Base-by-base conservation (phyloP, 495 filamentous ascomycete species). In the Aspergillus carlsbadensis region DNA sequence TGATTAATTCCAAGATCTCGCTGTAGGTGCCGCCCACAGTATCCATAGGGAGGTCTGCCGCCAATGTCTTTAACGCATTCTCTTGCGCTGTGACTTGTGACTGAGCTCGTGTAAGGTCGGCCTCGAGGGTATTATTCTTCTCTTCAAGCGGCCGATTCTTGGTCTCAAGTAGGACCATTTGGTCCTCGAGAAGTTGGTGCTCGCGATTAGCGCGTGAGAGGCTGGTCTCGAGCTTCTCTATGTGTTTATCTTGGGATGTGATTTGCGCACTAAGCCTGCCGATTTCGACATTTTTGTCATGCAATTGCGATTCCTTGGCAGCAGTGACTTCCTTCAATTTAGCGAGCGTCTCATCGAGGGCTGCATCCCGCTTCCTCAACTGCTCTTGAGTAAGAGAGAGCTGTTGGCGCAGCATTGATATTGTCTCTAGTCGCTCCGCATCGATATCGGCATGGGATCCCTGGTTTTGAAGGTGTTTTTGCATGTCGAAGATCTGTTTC, bases 41-140 rank as follows among this genome's bases (percentile, higher is more conserved):
- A 42, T 65, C 65, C 6, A 66, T 57, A 10, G 74, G 70, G 1
- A 76, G 58, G 41, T 76, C 76, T 1, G 69, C 73, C n/a, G 73
- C 76, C 24, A 75, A 70, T 7, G 68, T 69, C 24, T 72, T 73
- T 34, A 78, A 65, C 1, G 69, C 70, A 35, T 71, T 75, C 52
- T 73, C 73, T 48, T 78, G 75, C 0, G 75, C 74, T 36, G 68
- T 72, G 15, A 73, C 66, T 35, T 78, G 75, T 2, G 77, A 71
- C 57, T 76, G 71, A 6, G 68, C 72, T 29, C 71, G 67, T 10
- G 57, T 70, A 10, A 78, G 61, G 29, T 78, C 71, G 3, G 70
- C 73, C 52, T 78, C 71, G 1, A 78, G 70, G 4, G 66, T 70
- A 33, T 67, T 70, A 50, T 78, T 77, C 54, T 67, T 74, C 58